These are phyloP conservation scores for Globisporangium okanoganense DNA, from an alignment of 352 stramenopile species.

Conservation along the genomic window DNA sequence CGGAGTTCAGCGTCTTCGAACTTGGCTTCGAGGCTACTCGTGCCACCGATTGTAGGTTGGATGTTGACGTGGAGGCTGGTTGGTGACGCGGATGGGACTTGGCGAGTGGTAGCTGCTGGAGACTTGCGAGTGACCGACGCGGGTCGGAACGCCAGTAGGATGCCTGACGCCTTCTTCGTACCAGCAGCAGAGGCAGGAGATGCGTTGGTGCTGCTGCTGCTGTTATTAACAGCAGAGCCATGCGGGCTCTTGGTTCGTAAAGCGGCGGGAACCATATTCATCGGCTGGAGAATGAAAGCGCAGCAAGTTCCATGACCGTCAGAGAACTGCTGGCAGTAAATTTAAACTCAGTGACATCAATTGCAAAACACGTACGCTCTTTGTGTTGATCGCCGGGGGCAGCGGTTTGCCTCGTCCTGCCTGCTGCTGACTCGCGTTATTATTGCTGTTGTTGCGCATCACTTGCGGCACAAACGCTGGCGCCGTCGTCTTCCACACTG, in stretches of 20 bases:
- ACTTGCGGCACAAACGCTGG: conserved; percentile 48
- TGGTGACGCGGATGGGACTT: neutral
- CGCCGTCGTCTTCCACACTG: conserved; percentile 52
- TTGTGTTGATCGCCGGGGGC: conserved; percentile 3
- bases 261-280: conserved; percentile 45
- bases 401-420: neutral
- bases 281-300: conserved; percentile 19
- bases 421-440: conserved; percentile 1
- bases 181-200: neutral
- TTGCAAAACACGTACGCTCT: conserved; percentile 24
- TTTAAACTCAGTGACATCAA: too few species aligned
- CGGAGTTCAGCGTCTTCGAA: conserved; percentile 1
- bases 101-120: neutral
- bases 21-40: neutral
- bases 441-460: conserved; percentile 18
- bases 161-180: conserved; percentile 15
- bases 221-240: neutral
- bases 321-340: too few species aligned
- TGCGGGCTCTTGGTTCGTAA: conserved; percentile 43
- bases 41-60: neutral
- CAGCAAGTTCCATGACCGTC: neutral
- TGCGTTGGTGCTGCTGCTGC: neutral
- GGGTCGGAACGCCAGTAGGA: conserved; percentile 59
- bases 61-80: neutral
- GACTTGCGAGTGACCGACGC: conserved; percentile 44